Evolutionary conservation across 345 rosid genomes (phyloP), one percentile per base, ranked within the genome.

Genomic region (Salix udensis): DNA sequence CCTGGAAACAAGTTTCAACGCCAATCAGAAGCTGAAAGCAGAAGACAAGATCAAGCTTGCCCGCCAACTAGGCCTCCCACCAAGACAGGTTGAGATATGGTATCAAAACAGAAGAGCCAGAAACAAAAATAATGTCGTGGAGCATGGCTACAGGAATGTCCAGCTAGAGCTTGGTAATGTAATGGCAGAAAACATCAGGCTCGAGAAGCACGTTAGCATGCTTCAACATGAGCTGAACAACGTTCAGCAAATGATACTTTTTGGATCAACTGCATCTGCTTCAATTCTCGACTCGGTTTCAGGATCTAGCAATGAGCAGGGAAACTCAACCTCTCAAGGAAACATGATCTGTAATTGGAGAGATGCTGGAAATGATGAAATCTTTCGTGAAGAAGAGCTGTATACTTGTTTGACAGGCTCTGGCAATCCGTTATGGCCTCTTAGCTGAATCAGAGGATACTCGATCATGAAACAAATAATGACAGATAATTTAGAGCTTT

Each of bases 81-180:
- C 87, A 21, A 80, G 82, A 77, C 87, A 84, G 81, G 73, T 87
- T 37, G 87, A 87, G 4, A 79, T 87, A 13, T 87, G 89, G 90
- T 87, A 82, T 79, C 90, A 87, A 76, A 87, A 87, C 62, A 86
- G 85, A 68, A 82, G 88, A 34, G 89, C 84, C 19, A 74, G 82
- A 62, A 78, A 80, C 79, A 87, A 80, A 81, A 77, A 53, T 0
- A 79, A 84, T 62, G 77, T 74, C 37, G 78, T 71, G 5, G 88
- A 87, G 70, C 74, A 72, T 6, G 84, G 77, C 13, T 79, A 77
- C 40, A 79, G 24, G 68, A 73, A 55, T 62, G 75, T 82, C 55
- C 78, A 73, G 75, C 70, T 53, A 53, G 73, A 79, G 75, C 82
- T 79, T 9, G 73, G 65, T 21, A 76, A 31, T 72, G 82, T 69